Base-by-base conservation (phyloP, 371 early-diverging fungal species). In the Nematocida sp. region DNA sequence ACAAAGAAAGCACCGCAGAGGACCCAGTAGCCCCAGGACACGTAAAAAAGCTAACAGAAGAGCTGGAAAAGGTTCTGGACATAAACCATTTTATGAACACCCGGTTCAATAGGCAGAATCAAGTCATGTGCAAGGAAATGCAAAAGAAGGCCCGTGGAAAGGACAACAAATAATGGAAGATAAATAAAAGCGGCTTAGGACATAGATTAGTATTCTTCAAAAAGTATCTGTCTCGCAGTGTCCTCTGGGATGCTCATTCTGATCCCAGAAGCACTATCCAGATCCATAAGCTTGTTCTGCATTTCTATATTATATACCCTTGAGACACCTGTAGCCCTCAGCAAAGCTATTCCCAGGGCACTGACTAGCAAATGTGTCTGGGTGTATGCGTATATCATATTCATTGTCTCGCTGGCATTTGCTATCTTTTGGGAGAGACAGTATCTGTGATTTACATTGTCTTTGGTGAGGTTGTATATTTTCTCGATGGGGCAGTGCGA, bases 1-100 rank as follows among this genome's bases (percentile, higher is more conserved):
- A 60, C 34, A 2, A 67, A 46, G 61, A 60, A 31, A 29, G 15
- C 13, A 21, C 57, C 45, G 11, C 21, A 34, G 43, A 31, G 5
- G 35, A 41, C 1, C 15, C 19, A 15, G 37, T 17, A 34, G 38
- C 19, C 15, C 17, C 34, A 7, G 3, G 23, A 31, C 13, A 31
- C 25, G 74, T 57, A 27, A 45, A 19, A 11, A 35, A 70, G 29
- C 74, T 70, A 21, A 61, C 45, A 11, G 48, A 48, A 46, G 29
- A 32, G 19, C 32, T 70, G 7, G 74, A 70, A 32, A 57, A 70
- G 61, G 21, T 49, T 25, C 31, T 70, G 25, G 47, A 60, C 31
- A 25, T 46, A 11, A 46, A 46, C 53, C 74, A 70, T 52, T 70
- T 70, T 61, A 31, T 70, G 58, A 70, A 70, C 60, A 70, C 49